Evolutionary conservation across 2,329 filamentous ascomycete genomes (phyloP).

Genomic region (Aspergillus luchuensis): DNA sequence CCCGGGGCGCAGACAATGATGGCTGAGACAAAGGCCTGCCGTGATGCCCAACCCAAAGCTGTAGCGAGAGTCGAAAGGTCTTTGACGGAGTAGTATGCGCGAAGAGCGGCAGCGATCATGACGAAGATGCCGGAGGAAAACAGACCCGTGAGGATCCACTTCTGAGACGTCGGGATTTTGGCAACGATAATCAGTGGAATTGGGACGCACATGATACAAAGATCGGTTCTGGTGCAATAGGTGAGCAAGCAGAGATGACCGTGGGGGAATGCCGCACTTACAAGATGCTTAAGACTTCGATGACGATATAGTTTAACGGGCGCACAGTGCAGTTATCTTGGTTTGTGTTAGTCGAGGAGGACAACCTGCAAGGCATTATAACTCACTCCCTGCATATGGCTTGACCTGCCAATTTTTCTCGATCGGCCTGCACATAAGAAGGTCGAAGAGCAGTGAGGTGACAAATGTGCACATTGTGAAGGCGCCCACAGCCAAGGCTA

Average conservation of each 20-base stretch:
- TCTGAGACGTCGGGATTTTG: slow-evolving; percentile 18
- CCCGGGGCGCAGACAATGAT: slow-evolving; percentile 22
- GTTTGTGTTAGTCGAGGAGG: background rate
- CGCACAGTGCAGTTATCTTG: slow-evolving; percentile 24
- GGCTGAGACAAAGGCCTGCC: slow-evolving; percentile 21
- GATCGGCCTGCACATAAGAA: slow-evolving; percentile 18
- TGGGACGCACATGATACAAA: slow-evolving; percentile 21
- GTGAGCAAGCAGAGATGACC: background rate
- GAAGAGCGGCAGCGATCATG: slow-evolving; percentile 22
- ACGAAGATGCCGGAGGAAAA: slow-evolving; percentile 25
- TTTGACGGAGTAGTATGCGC: slow-evolving; percentile 28
- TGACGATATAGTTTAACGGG: slow-evolving; percentile 20
- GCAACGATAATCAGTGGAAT: slow-evolving; percentile 22
- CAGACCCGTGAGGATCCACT: slow-evolving; percentile 19
- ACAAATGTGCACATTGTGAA: slow-evolving; percentile 15
- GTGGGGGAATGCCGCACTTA: background rate
- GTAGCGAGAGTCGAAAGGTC: slow-evolving; percentile 16
- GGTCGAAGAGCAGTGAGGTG: slow-evolving; percentile 17
- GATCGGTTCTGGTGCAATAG: slow-evolving; percentile 17
- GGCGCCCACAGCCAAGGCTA: slow-evolving; percentile 9
- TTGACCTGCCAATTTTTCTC: slow-evolving; percentile 23
- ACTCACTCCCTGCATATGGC: slow-evolving; percentile 21
- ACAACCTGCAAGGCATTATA: no score
- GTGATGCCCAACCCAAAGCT: slow-evolving; percentile 24
- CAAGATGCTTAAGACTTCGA: slow-evolving; percentile 22